These are phyloP conservation scores for Turritis glabra DNA, from an alignment of 345 rosid species.

Conservation along the genomic window DNA sequence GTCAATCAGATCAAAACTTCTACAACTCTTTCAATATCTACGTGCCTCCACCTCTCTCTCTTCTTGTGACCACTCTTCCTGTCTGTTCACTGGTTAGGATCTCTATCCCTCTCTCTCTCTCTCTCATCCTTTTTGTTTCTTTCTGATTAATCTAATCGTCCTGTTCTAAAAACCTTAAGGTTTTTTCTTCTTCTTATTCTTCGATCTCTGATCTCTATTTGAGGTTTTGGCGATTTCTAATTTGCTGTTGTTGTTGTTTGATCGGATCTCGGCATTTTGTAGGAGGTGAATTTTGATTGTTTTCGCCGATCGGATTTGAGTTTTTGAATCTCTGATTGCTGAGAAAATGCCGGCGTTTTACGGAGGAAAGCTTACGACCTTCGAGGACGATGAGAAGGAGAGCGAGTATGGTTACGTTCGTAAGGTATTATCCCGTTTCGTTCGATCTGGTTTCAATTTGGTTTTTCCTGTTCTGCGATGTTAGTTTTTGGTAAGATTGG, in stretches of 20 bases:
- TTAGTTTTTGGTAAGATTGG: conserved; percentile 16
- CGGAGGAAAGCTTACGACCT: conserved; percentile 86
- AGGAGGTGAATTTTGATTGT: conserved; percentile 19
- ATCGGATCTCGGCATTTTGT: conserved; percentile 41
- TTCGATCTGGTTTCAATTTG: conserved; percentile 31
- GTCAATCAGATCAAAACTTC: conserved; percentile 38
- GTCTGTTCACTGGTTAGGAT: conserved; percentile 39
- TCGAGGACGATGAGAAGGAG: conserved; percentile 95
- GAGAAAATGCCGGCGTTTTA: conserved; percentile 76
- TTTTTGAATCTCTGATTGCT: conserved; percentile 15
- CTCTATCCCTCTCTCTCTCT: conserved; percentile 22
- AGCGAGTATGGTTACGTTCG: conserved; percentile 99
- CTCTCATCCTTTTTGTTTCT: background rate
- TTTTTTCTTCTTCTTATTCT: conserved; percentile 22
- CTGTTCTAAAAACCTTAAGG: conserved; percentile 13
- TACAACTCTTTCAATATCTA: conserved; percentile 34
- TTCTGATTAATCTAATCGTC: conserved; percentile 15
- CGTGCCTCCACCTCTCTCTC: conserved; percentile 29
- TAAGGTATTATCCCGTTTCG: conserved; percentile 52
- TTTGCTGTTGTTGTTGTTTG: conserved; percentile 17
- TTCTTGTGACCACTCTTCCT: conserved; percentile 40
- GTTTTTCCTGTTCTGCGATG: background rate
- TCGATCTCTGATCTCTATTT: conserved; percentile 23
- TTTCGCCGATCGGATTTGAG: conserved; percentile 1
- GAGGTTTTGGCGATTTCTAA: background rate